Conservation (phyloP, 1,284 basidiomycete species). For the Exsudoporus floridanus region DNA sequence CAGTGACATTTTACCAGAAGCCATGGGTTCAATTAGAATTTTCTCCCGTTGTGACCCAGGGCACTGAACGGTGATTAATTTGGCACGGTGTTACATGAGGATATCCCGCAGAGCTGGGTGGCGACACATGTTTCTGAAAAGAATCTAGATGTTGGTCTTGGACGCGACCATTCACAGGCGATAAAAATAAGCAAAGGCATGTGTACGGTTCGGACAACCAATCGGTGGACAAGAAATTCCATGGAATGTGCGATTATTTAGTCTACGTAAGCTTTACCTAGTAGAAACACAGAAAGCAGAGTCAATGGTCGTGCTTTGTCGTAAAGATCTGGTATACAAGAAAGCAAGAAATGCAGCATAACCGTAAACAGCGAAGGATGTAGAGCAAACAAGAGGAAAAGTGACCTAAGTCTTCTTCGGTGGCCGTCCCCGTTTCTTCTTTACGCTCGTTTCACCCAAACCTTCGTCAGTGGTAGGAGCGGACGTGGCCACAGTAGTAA, state of each 20-base stretch:
- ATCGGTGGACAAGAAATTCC: conserved; percentile 25
- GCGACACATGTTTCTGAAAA: conserved; percentile 29
- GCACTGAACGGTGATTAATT: conserved; percentile 37
- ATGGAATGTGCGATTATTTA: conserved; percentile 33
- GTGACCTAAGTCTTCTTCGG: conserved; percentile 53
- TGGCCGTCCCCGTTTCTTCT: conserved; percentile 72
- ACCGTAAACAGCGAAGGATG: conserved; percentile 18
- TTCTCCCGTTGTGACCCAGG: conserved; percentile 21
- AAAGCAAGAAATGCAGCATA: conserved; percentile 32
- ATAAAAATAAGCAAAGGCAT: conserved; percentile 34
- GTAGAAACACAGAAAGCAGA: conserved; percentile 35
- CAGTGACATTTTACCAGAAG: conserved; percentile 17
- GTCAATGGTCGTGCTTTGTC: conserved; percentile 33
- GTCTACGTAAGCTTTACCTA: conserved; percentile 38
- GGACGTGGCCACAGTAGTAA: conserved; percentile 24
- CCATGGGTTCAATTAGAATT: conserved; percentile 26
- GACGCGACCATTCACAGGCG: conserved; percentile 30
- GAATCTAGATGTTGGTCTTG: conserved; percentile 18
- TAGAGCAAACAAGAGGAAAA: background rate
- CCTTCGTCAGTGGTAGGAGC: conserved; percentile 43
- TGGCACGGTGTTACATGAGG: conserved; percentile 33
- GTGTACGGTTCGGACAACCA: conserved; percentile 15
- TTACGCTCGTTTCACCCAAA: conserved; percentile 45
- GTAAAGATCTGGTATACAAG: conserved; percentile 38
- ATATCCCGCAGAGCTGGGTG: conserved; percentile 26